Percentiles rank a stretch among this genome's conserved stretches.
Evolutionary conservation across 2,329 filamentous ascomycete species (phyloP).

Genomic region (Xylariaceae sp.): DNA sequence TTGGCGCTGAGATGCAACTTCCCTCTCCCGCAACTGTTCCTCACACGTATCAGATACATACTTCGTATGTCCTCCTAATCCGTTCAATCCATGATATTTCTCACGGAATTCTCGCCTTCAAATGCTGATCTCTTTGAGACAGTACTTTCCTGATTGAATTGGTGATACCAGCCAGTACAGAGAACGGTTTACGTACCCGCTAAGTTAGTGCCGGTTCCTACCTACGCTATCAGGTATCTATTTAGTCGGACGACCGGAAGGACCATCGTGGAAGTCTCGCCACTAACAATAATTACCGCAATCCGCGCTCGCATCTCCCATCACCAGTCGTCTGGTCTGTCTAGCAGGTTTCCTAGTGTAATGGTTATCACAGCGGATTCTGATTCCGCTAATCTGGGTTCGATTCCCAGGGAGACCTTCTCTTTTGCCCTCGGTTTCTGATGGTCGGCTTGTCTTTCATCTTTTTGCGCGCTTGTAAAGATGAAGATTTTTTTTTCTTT

Average conservation of each 20-base stretch:
- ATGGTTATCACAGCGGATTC: constrained; percentile 3
- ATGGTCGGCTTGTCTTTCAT: too few species aligned
- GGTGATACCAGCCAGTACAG: too few species aligned
- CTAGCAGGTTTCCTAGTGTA: not conserved
- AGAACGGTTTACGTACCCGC: too few species aligned
- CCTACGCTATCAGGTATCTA: too few species aligned
- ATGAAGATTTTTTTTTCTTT: too few species aligned
- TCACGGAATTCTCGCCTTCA: not conserved
- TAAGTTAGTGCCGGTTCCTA: not conserved
- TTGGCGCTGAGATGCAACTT: too few species aligned
- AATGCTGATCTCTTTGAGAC: too few species aligned
- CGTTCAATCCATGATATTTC: not conserved
- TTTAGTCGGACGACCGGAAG: not conserved
- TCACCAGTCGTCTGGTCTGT: not conserved
- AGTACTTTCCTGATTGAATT: too few species aligned
- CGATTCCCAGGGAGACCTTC: constrained; percentile 1
- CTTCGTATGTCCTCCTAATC: too few species aligned
- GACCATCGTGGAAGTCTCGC: too few species aligned
- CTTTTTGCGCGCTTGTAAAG: too few species aligned
- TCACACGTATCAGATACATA: not conserved
- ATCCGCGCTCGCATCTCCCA: not conserved
- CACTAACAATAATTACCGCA: not conserved
- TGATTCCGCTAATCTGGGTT: constrained; percentile 3
- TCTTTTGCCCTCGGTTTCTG: not conserved
- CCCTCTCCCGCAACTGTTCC: too few species aligned